Conservation (phyloP, 78 protist species). For the Cavenderia fasciculata region DNA sequence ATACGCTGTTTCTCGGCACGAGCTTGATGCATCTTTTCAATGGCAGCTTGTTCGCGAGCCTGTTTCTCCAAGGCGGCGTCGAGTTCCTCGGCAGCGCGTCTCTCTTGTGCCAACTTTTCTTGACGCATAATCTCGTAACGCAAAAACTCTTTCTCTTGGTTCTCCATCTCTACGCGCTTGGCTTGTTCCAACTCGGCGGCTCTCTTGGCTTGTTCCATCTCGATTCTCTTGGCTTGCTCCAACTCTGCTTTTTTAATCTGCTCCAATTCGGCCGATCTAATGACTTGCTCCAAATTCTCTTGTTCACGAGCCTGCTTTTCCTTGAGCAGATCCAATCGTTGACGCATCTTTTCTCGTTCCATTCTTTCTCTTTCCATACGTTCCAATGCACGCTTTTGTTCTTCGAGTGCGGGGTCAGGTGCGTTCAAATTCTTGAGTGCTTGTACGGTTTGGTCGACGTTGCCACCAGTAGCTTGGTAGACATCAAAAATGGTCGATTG, state of each 20-base stretch:
- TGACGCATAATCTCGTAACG: no score
- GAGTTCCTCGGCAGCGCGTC: no score
- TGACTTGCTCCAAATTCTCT: background rate
- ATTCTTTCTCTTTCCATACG: background rate
- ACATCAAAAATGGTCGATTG: constrained; percentile 57
- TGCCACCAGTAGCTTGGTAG: constrained; percentile 6
- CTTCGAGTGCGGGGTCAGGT: constrained; percentile 16
- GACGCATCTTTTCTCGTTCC: background rate
- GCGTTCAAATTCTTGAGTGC: constrained; percentile 1
- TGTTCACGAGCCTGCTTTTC: background rate
- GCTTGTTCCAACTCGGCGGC: no score
- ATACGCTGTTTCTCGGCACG: background rate
- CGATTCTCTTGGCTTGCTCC: no score
- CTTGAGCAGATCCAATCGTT: background rate
- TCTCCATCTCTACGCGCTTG: no score
- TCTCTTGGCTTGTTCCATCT: no score
- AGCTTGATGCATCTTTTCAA: background rate
- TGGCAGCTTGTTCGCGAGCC: no score
- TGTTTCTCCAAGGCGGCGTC: no score
- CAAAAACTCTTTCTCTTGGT: no score
- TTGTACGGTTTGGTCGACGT: constrained; percentile 19
- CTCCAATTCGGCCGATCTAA: no score
- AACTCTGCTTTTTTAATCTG: no score
- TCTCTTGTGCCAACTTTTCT: no score
- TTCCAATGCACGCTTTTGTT: constrained; percentile 14